These are phyloP conservation scores for Ganoderma leucocontextum DNA, from an alignment of 1,284 basidiomycete genomes.

Conservation along the genomic window DNA sequence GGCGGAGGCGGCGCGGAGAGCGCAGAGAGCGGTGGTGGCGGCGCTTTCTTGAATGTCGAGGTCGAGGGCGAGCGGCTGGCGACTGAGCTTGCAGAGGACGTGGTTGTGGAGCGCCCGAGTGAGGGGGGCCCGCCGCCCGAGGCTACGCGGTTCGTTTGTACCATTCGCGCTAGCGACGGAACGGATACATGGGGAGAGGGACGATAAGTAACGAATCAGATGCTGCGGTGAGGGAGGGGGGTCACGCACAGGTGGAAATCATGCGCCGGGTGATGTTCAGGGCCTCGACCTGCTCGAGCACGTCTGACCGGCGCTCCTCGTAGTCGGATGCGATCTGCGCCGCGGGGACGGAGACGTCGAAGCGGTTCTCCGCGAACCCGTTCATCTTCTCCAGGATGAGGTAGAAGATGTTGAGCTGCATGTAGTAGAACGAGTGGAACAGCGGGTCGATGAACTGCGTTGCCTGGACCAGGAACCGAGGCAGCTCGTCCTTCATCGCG, in stretches of 20 bases:
- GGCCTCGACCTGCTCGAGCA: slow-evolving; percentile 78
- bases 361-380: slow-evolving; percentile 86
- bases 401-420: slow-evolving; percentile 99
- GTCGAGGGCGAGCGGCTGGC: slow-evolving; percentile 52
- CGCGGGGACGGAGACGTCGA: slow-evolving; percentile 72
- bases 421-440: slow-evolving; percentile 99
- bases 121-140: slow-evolving; percentile 36
- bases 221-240: neutral
- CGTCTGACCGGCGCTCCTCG: slow-evolving; percentile 82
- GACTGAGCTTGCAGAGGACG: slow-evolving; percentile 44
- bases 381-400: slow-evolving; percentile 93
- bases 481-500: slow-evolving; percentile 92
- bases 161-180: slow-evolving; percentile 62
- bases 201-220: neutral
- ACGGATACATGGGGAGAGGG: slow-evolving; percentile 3
- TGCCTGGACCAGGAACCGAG: slow-evolving; percentile 88
- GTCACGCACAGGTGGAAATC: slow-evolving; percentile 80
- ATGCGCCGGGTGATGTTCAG: slow-evolving; percentile 84
- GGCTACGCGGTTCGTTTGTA: slow-evolving; percentile 59
- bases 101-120: slow-evolving; percentile 52
- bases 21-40: slow-evolving; percentile 50
- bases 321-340: slow-evolving; percentile 84
- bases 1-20: slow-evolving; percentile 61
- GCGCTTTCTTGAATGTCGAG: slow-evolving; percentile 51
- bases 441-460: slow-evolving; percentile 95